A percentile compares a stretch with the other conserved stretches of the same genome.
phyloP scores from a whole-genome alignment of 495 filamentous ascomycete species.

The Lophiostoma macrostomum region DNA sequence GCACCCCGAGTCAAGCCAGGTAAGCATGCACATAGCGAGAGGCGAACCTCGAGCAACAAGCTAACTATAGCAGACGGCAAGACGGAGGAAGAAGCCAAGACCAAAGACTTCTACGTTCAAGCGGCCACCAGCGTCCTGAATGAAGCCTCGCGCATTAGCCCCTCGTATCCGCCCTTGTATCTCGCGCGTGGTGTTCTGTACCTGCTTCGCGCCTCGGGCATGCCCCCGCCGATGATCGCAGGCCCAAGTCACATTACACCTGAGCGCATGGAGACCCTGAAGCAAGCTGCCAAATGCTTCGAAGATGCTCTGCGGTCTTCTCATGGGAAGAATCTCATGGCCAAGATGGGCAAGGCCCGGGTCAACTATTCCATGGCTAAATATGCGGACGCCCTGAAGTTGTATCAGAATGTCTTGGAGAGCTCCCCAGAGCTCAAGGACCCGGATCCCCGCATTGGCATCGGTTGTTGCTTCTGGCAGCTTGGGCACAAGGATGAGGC shows the following conservation, averaged over 20 bases:
- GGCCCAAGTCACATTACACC: slow-evolving; percentile 62
- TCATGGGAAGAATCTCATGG: slow-evolving; percentile 81
- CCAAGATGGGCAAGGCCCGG: slow-evolving; percentile 78
- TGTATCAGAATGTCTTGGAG: slow-evolving; percentile 79
- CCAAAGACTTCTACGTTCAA: slow-evolving; percentile 89
- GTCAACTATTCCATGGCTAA: slow-evolving; percentile 79
- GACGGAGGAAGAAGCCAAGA: slow-evolving; percentile 66
- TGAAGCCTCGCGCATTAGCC: slow-evolving; percentile 90
- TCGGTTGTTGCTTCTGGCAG: slow-evolving; percentile 95
- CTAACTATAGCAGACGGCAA: slow-evolving; percentile 40
- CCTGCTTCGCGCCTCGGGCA: slow-evolving; percentile 81
- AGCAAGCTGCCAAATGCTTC: slow-evolving; percentile 82
- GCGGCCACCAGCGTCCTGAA: slow-evolving; percentile 87
- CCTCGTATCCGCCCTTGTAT: slow-evolving; percentile 80
- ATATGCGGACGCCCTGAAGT: slow-evolving; percentile 74
- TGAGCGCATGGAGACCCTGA: slow-evolving; percentile 74
- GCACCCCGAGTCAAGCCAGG: slow-evolving; percentile 62
- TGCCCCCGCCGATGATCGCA: slow-evolving; percentile 65
- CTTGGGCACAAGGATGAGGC: slow-evolving; percentile 91
- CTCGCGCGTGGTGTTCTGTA: slow-evolving; percentile 89
- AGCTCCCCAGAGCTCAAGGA: slow-evolving; percentile 87
- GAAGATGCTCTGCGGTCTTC: slow-evolving; percentile 87
- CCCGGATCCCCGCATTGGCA: slow-evolving; percentile 90
- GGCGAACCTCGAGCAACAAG: not conserved
- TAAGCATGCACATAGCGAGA: slow-evolving; percentile 12